Base-by-base conservation (phyloP, 148 eudicot species). In the Linanthus parryae region DNA sequence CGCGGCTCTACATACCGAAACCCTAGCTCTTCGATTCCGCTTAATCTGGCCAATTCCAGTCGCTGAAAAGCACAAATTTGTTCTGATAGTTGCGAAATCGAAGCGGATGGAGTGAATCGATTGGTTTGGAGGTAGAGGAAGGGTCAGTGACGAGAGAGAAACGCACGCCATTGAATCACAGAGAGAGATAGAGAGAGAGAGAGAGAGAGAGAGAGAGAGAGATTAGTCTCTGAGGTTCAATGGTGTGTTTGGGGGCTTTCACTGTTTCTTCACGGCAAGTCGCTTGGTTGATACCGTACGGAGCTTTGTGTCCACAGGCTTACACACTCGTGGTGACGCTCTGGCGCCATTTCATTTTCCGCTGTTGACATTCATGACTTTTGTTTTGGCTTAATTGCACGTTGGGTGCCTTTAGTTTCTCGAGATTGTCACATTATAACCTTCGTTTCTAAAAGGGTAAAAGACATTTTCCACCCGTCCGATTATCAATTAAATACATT, bases 321-420 rank as follows among this genome's bases (percentile, higher is more conserved):
- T 1, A n/a, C n/a, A n/a, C 58, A 58, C 58, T 62, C 63, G 29
- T 79, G 79, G 71, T 60, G 46, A 59, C 56, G 46, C 29, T 77
- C 76, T 62, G 54, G 79, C 76, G 73, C 83, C 83, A 67, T 38
- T 61, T 83, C 83, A 42, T 66, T 79, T 79, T 83, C 82, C 21
- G 42, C 0, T 15, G 16, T 11, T 2, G 21, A 8, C 2, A 5
- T 15, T 39, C 2, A 1, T 39, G 44, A 5, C 44, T 3, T 39
- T 39, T 39, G n/a, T n/a, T n/a, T n/a, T n/a, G n/a, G n/a, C n/a
- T n/a, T n/a, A n/a, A n/a, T n/a, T n/a, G n/a, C n/a, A n/a, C n/a
- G n/a, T n/a, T n/a, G n/a, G n/a, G n/a, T n/a, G n/a, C n/a, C n/a
- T n/a, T n/a, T n/a, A n/a, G n/a, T n/a, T n/a, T n/a, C n/a, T n/a